phyloP scores from a whole-genome alignment of 2,329 filamentous ascomycete species.

The Lachnellula cervina region DNA sequence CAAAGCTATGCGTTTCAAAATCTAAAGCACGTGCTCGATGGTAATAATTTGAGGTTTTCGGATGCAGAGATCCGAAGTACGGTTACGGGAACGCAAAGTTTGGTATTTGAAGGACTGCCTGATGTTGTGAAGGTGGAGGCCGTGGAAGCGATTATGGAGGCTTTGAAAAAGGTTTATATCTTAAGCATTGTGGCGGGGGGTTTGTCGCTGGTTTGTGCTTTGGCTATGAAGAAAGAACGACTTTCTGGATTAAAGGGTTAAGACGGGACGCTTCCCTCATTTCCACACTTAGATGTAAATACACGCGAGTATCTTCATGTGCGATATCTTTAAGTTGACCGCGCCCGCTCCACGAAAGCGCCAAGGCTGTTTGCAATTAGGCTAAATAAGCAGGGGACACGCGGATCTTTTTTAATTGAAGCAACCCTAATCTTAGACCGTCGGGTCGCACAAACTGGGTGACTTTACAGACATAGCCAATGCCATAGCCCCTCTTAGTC shows the following conservation, averaged over 20 bases:
- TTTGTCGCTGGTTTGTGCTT: slow-evolving; percentile 20
- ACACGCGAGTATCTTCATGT: no score
- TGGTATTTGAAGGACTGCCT: slow-evolving; percentile 6
- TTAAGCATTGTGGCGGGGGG: slow-evolving; percentile 27
- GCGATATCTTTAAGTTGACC: no score
- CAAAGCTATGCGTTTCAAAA: slow-evolving; percentile 29
- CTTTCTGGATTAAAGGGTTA: neutral
- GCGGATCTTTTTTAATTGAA: no score
- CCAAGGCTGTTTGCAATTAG: no score
- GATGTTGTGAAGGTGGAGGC: slow-evolving; percentile 16
- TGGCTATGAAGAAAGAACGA: slow-evolving; percentile 28
- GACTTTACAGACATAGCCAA: no score
- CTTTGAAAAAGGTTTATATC: slow-evolving; percentile 27
- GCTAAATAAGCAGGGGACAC: no score
- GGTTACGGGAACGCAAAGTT: slow-evolving; percentile 15
- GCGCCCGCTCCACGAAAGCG: no score
- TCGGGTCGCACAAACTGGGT: no score
- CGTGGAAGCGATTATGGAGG: slow-evolving; percentile 25
- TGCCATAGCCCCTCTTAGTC: no score
- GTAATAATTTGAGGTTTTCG: slow-evolving; percentile 7
- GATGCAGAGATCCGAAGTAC: slow-evolving; percentile 22
- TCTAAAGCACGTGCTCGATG: slow-evolving; percentile 20
- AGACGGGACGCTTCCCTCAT: no score
- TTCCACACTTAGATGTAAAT: no score
- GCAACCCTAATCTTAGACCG: no score